Evolutionary conservation across 2,329 filamentous ascomycete genomes (phyloP).

Genomic region (Triangularia setosa): DNA sequence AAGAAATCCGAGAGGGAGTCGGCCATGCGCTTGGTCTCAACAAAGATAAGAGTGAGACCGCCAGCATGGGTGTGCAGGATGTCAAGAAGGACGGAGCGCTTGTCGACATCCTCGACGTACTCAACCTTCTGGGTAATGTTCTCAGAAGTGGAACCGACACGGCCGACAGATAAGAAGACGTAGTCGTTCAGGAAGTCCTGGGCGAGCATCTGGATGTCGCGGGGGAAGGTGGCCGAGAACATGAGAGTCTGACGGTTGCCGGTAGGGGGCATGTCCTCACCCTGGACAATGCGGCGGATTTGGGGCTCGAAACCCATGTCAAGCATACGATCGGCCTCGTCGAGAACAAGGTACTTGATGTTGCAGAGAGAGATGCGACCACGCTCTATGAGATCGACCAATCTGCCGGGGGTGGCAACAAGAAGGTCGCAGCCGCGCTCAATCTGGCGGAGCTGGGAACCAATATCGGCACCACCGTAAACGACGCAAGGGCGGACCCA

Average conservation of each 20-base stretch:
- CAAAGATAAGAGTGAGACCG: slow-evolving; percentile 93
- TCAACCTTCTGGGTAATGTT: slow-evolving; percentile 99
- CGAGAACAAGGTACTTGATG: slow-evolving; percentile 98
- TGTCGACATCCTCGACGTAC: slow-evolving; percentile 92
- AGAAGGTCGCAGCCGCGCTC: slow-evolving; percentile 95
- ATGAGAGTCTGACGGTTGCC: slow-evolving; percentile 92
- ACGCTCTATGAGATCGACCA: slow-evolving; percentile 97
- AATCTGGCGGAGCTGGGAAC: slow-evolving; percentile 95
- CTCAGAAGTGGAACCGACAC: slow-evolving; percentile 98
- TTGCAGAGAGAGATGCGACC: slow-evolving; percentile 95
- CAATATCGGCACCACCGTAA: slow-evolving; percentile 98
- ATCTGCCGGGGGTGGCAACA: slow-evolving; percentile 93
- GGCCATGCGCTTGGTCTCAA: slow-evolving; percentile 99
- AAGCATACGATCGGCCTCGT: slow-evolving; percentile 99
- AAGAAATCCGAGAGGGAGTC: slow-evolving; percentile 97
- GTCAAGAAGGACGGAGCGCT: slow-evolving; percentile 94
- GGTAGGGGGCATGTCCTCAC: slow-evolving; percentile 91
- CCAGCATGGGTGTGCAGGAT: slow-evolving; percentile 92
- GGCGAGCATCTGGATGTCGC: slow-evolving; percentile 98
- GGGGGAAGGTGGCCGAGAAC: slow-evolving; percentile 99
- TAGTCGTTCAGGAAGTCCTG: slow-evolving; percentile 99
- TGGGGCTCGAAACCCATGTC: slow-evolving; percentile 99
- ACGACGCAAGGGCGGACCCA: slow-evolving; percentile 99
- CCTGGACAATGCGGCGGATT: slow-evolving; percentile 96
- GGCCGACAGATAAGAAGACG: slow-evolving; percentile 96